Percentiles rank a stretch among this genome's conserved stretches.
Conservation (phyloP, 108 stramenopile genomes). For the Schizochytrium sp. region DNA sequence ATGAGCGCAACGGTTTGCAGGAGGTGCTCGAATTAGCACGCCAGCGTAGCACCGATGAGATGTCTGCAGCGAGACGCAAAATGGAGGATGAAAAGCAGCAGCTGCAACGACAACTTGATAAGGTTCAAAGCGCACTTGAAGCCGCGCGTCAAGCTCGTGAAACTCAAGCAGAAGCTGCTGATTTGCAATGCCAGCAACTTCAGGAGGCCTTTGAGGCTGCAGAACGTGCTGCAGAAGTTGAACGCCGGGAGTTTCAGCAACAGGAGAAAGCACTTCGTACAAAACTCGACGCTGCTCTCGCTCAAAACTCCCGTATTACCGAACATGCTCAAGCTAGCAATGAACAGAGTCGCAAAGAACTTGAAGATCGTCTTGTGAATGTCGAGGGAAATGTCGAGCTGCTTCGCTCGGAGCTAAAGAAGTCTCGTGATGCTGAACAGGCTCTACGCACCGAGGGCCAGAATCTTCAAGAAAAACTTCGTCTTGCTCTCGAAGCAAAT, state of each 20-base stretch:
- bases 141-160: background rate
- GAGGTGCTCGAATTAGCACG: conserved; percentile 10
- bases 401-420: background rate
- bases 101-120: background rate
- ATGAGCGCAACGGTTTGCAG: background rate
- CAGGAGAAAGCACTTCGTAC: background rate
- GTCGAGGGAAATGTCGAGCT: background rate
- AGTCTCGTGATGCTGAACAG: background rate
- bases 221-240: background rate
- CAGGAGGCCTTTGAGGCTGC: conserved; percentile 8
- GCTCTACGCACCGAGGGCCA: background rate
- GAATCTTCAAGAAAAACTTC: conserved; percentile 8
- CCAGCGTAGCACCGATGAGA: background rate
- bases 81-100: background rate
- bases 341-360: background rate
- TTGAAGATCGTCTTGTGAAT: background rate
- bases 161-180: background rate
- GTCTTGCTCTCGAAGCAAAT: conserved; percentile 13
- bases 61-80: background rate
- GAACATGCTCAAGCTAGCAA: background rate
- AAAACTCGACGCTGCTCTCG: background rate
- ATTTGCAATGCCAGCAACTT: background rate
- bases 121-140: background rate
- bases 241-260: background rate
- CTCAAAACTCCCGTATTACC: no score